These are phyloP conservation scores for Cynanchum wilfordii DNA, from an alignment of 257 asterid genomes.

Conservation along the genomic window DNA sequence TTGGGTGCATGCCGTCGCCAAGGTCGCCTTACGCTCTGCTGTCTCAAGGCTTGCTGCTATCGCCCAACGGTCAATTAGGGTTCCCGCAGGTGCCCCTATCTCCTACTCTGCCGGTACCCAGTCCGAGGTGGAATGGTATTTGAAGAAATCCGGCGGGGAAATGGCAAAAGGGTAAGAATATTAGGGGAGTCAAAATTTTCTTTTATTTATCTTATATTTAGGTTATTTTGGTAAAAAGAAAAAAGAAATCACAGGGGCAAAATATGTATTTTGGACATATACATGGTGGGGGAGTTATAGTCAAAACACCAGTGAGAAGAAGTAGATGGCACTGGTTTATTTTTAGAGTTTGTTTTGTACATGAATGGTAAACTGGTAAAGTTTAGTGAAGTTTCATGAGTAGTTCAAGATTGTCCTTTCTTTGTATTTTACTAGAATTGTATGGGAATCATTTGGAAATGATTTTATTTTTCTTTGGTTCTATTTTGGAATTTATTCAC, in stretches of 20 bases:
- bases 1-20: slow-evolving; percentile 53
- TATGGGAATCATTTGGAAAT: background rate
- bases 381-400: slow-evolving; percentile 18
- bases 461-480: background rate
- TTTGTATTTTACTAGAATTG: background rate
- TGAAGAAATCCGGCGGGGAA: slow-evolving; percentile 14
- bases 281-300: slow-evolving; percentile 46
- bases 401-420: slow-evolving; percentile 17
- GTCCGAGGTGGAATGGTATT: slow-evolving; percentile 63
- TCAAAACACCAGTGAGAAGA: slow-evolving; percentile 22
- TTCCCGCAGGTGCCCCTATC: slow-evolving; percentile 70
- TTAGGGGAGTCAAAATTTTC: slow-evolving; percentile 20
- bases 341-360: slow-evolving; percentile 35
- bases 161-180: slow-evolving; percentile 40
- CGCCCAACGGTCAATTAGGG: slow-evolving; percentile 74
- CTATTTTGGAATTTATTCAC: background rate
- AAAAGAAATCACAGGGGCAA: slow-evolving; percentile 12
- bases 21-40: slow-evolving; percentile 38
- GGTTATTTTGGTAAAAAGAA: slow-evolving; percentile 17
- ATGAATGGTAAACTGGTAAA: slow-evolving; percentile 28
- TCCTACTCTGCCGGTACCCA: slow-evolving; percentile 63
- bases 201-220: slow-evolving; percentile 15
- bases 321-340: slow-evolving; percentile 21
- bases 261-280: slow-evolving; percentile 39
- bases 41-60: slow-evolving; percentile 42